Evolutionary conservation across 306 rosid genomes (phyloP).

Genomic region (Urtica urens): DNA sequence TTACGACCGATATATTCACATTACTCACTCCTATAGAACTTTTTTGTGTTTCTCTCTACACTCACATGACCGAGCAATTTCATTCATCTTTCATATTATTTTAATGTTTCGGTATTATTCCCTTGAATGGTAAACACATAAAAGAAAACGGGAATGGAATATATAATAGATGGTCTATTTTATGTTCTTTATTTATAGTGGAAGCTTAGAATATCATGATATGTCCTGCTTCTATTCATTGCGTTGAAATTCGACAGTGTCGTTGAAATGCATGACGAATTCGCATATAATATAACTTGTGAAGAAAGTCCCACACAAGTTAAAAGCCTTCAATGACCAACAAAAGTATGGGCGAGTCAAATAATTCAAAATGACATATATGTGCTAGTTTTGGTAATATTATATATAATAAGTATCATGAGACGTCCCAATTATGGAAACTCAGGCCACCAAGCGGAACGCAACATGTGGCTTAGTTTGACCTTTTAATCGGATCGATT

Average conservation of each 20-base stretch:
- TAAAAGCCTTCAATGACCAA: background rate
- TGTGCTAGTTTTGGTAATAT: background rate
- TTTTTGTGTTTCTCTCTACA: too few relatives aligned
- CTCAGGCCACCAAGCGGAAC: background rate
- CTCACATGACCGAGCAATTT: too few relatives aligned
- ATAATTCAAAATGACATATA: background rate
- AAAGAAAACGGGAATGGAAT: background rate
- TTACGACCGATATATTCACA: too few relatives aligned
- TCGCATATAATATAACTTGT: slow-evolving; percentile 1
- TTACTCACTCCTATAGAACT: too few relatives aligned
- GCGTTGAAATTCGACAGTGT: slow-evolving; percentile 18
- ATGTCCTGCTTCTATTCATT: slow-evolving; percentile 3
- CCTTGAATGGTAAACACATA: background rate
- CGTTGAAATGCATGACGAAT: background rate
- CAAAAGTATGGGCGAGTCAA: background rate
- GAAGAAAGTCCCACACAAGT: background rate
- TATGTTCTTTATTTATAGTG: slow-evolving; percentile 2
- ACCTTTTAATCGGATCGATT: slow-evolving; percentile 7
- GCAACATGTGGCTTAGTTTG: slow-evolving; percentile 17
- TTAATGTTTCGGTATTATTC: too few relatives aligned
- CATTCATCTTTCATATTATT: too few relatives aligned
- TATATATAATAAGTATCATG: too few relatives aligned
- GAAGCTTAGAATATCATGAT: slow-evolving; percentile 8
- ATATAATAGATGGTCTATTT: background rate
- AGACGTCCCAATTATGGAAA: too few relatives aligned